A percentile compares a stretch with the other conserved stretches of the same genome.
phyloP scores from a whole-genome alignment of 164 flowering plant species.

The Piper longum region DNA sequence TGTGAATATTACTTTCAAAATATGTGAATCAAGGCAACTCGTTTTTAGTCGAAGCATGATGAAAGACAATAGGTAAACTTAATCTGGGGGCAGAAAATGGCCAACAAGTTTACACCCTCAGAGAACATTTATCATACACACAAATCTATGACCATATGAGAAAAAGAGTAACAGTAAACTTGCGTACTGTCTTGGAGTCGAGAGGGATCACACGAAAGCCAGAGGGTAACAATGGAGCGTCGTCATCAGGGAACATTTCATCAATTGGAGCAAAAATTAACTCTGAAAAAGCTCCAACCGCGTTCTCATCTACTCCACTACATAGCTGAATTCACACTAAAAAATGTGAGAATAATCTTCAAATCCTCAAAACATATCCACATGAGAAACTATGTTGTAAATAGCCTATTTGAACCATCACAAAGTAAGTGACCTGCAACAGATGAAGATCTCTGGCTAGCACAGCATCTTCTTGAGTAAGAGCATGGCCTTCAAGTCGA shows the following conservation, averaged over 20 bases:
- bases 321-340: conserved; percentile 40
- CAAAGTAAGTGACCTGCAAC: conserved; percentile 40
- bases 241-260: conserved; percentile 93
- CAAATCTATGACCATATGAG: neutral
- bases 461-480: conserved; percentile 65
- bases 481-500: conserved; percentile 80
- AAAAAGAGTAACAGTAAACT: no score
- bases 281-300: conserved; percentile 87
- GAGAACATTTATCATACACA: no score
- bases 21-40: no score
- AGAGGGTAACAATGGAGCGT: conserved; percentile 72
- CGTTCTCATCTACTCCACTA: conserved; percentile 75
- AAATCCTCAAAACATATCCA: neutral
- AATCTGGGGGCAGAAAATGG: no score
- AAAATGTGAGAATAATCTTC: neutral
- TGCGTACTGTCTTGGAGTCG: conserved; percentile 66
- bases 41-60: no score
- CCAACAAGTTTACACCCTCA: no score
- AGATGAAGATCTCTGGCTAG: conserved; percentile 78
- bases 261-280: conserved; percentile 92
- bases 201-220: conserved; percentile 84
- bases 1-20: no score
- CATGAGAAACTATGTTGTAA: neutral
- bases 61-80: no score
- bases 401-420: neutral